phyloP scores from a whole-genome alignment of 352 stramenopile genomes.

The Phytophthora vignae region DNA sequence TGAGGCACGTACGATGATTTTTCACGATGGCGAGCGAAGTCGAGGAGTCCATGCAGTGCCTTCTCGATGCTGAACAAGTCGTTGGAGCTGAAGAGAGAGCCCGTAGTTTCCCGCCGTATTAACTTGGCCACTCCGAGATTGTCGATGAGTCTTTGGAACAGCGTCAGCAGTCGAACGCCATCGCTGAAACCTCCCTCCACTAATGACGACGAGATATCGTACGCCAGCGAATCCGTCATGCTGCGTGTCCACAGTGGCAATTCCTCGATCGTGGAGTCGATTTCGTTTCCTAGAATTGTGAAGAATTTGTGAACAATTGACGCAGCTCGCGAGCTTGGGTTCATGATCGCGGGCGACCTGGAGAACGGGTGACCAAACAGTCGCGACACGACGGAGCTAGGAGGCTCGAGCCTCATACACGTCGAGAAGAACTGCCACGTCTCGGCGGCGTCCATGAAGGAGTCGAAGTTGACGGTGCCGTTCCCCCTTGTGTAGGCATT shows the following conservation, averaged over 20 bases:
- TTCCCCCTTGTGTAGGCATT: constrained; percentile 70
- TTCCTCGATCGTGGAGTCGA: constrained; percentile 41
- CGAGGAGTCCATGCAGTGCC: constrained; percentile 58
- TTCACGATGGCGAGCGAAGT: constrained; percentile 72
- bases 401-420: constrained; percentile 82
- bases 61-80: constrained; percentile 73
- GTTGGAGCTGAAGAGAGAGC: constrained; percentile 63
- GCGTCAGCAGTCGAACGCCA: constrained; percentile 61
- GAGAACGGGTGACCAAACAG: constrained; percentile 32
- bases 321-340: constrained; percentile 56
- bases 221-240: constrained; percentile 56
- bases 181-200: constrained; percentile 55
- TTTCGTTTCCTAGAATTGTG: constrained; percentile 56
- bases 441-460: constrained; percentile 89
- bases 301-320: constrained; percentile 67
- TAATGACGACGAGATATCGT: constrained; percentile 61
- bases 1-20: constrained; percentile 53
- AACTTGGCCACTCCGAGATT: constrained; percentile 57
- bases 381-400: constrained; percentile 51
- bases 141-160: constrained; percentile 69
- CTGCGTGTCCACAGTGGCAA: constrained; percentile 70
- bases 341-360: constrained; percentile 39
- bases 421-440: constrained; percentile 88
- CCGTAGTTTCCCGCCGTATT: constrained; percentile 62
- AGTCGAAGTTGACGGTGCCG: constrained; percentile 88